Evolutionary conservation across 2,329 filamentous ascomycete genomes (phyloP).

Genomic region (Sporothrix curviconia): DNA sequence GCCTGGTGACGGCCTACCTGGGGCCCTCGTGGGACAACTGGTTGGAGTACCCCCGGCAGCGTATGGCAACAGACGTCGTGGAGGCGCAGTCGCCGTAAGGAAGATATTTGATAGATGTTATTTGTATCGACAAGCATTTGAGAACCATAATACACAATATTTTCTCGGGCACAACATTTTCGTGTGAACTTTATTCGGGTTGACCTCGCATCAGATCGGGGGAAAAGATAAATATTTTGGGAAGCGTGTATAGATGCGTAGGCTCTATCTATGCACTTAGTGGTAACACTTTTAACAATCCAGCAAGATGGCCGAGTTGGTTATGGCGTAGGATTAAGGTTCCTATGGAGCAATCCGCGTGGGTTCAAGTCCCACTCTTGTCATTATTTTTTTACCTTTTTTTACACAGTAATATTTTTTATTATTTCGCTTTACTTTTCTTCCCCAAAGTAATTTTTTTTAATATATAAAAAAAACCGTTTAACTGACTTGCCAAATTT

Average conservation of each 20-base stretch:
- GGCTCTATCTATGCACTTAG: neutral
- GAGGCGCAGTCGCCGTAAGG: neutral
- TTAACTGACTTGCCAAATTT: too few species aligned
- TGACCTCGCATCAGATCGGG: too few species aligned
- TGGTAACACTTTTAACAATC: neutral
- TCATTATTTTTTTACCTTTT: slow-evolving; percentile 6
- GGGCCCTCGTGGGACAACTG: slow-evolving; percentile 17
- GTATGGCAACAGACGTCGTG: slow-evolving; percentile 3
- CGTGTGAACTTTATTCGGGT: too few species aligned
- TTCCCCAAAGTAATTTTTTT: neutral
- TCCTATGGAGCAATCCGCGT: slow-evolving; percentile 29
- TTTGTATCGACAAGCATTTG: neutral
- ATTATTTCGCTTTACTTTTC: neutral
- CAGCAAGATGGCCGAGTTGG: slow-evolving; percentile 24
- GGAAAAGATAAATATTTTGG: too few species aligned
- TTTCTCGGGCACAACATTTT: neutral
- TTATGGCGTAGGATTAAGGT: slow-evolving; percentile 27
- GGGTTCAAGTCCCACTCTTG: slow-evolving; percentile 29
- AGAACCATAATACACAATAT: neutral
- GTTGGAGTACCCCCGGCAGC: slow-evolving; percentile 15
- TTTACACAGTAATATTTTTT: neutral
- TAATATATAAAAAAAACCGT: neutral
- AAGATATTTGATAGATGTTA: neutral
- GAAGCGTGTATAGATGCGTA: too few species aligned
- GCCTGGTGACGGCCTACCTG: slow-evolving; percentile 15